These are phyloP conservation scores for Ogataea zsoltii DNA, from an alignment of 805 yeast species.

Conservation along the genomic window DNA sequence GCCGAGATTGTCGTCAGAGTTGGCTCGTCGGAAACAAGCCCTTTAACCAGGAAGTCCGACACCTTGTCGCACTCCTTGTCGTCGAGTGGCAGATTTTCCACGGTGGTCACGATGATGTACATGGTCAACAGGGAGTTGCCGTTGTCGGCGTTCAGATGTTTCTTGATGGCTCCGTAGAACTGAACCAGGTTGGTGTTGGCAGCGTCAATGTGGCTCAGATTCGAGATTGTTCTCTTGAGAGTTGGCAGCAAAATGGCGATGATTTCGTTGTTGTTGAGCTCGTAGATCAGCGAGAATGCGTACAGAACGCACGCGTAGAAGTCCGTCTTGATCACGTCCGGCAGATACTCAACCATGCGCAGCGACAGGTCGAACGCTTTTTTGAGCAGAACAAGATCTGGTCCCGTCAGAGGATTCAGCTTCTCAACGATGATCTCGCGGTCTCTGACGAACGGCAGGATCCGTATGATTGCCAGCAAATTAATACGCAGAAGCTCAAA, in stretches of 20 bases:
- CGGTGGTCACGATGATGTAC: constrained; percentile 45
- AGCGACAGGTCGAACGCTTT: constrained; percentile 53
- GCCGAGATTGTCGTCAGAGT: constrained; percentile 42
- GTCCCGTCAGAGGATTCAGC: constrained; percentile 22
- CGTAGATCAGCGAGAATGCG: constrained; percentile 58
- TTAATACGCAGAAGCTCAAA: constrained; percentile 78
- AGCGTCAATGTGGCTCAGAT: constrained; percentile 23
- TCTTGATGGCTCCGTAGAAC: constrained; percentile 41
- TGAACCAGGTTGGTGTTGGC: constrained; percentile 30
- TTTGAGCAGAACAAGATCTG: constrained; percentile 45
- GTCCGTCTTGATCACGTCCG: constrained; percentile 68
- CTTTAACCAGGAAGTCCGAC: constrained; percentile 35
- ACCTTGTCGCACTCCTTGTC: constrained; percentile 40
- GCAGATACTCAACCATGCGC: constrained; percentile 65
- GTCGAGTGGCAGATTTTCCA: constrained; percentile 35
- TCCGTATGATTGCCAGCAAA: constrained; percentile 58
- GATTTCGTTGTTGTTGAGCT: constrained; percentile 41
- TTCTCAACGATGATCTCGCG: constrained; percentile 37
- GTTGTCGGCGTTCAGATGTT: constrained; percentile 24
- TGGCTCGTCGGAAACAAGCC: constrained; percentile 37
- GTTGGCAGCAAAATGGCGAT: constrained; percentile 55
- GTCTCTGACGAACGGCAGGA: constrained; percentile 59
- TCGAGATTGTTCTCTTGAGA: constrained; percentile 45
- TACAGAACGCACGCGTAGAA: constrained; percentile 68
- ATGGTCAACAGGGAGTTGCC: constrained; percentile 44